Percentiles rank a stretch among this genome's conserved stretches.
These are phyloP conservation scores for Linnemannia schmuckeri DNA, from an alignment of 192 early-diverging fungal species.

Conservation along the genomic window DNA sequence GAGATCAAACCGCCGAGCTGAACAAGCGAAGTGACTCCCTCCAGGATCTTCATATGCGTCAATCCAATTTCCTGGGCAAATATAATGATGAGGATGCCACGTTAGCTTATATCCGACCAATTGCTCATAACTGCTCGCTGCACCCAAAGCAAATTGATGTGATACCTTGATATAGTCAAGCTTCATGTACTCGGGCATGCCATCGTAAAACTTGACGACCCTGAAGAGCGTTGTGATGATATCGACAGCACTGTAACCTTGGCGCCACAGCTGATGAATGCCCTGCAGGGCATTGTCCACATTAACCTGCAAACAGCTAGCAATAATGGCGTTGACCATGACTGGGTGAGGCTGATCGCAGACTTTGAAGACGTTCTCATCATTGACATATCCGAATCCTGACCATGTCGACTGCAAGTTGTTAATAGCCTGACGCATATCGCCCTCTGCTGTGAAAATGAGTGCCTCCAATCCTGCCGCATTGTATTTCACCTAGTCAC, in stretches of 20 bases:
- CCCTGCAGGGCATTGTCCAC: constrained; percentile 79
- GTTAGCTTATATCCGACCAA: neutral
- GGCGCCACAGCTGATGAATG: constrained; percentile 79
- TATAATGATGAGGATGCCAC: neutral
- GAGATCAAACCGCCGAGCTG: constrained; percentile 90
- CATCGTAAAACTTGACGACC: constrained; percentile 83
- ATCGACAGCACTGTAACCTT: constrained; percentile 91
- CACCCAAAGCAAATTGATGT: neutral
- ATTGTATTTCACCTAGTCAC: constrained; percentile 78
- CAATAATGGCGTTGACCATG: constrained; percentile 80
- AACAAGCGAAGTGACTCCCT: constrained; percentile 87
- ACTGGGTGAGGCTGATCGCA: constrained; percentile 98
- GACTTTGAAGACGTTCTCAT: constrained; percentile 95
- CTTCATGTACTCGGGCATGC: constrained; percentile 85
- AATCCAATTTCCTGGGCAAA: constrained; percentile 85
- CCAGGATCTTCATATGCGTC: constrained; percentile 92
- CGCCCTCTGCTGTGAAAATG: constrained; percentile 96
- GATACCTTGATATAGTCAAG: constrained; percentile 87
- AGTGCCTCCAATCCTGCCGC: constrained; percentile 93
- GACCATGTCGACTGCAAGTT: constrained; percentile 93
- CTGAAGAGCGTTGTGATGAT: constrained; percentile 93
- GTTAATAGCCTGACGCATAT: constrained; percentile 99
- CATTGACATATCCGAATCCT: constrained; percentile 88
- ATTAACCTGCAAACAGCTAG: constrained; percentile 74
- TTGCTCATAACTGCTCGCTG: neutral